Base-by-base conservation (phyloP, 2,329 filamentous ascomycete genomes). In the Albifimbria verrucaria region DNA sequence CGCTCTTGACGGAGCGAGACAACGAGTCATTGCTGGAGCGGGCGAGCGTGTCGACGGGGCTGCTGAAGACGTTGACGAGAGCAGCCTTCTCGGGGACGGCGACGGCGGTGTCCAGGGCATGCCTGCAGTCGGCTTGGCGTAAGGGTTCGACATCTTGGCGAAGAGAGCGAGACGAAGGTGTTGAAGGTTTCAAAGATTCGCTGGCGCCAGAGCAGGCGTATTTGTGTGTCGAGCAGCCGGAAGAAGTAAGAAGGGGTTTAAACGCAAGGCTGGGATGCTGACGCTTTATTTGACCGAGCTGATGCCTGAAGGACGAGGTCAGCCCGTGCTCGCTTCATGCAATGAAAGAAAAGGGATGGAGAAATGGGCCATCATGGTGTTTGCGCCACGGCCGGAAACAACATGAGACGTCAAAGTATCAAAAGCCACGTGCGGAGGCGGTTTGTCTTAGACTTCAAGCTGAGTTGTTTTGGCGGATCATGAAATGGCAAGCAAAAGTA, bases 11-110 rank as follows among this genome's bases (percentile, higher is more conserved):
- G 1, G 76, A 75, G 42, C 66, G 66, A 1, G 79, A 77, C 11
- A 76, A 77, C 1, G 77, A 76, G 21, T 74, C 64, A 54, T 71
- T 71, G 57, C 70, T 73, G 48, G 65, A 56, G 41, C 66, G 65
- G 36, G 61, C 57, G 3, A 60, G 59, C n/a, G 59, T 57, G 24
- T 63, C 57, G 25, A 52, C 50, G n/a, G 62, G 53, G 20, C 62
- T 50, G 20, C 61, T 62, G 10, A 59, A 58, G 20, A 60, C 59
- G 36, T 57, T 61, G 9, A 65, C 58, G n/a, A 67, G 57, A 36
- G 64, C 62, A 23, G 60, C 63, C 51, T 65, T 68, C 43, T 68
- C 65, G 42, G 68, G 68, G 7, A 63, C 50, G 21, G 58, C 41
- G 28, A 70, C 50, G 36, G 49, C 55, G 9, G 46, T 54, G 45